Percentiles rank a stretch among this genome's conserved stretches.
Evolutionary conservation across 495 filamentous ascomycete genomes (phyloP).

Genomic region (Neurospora sp.): DNA sequence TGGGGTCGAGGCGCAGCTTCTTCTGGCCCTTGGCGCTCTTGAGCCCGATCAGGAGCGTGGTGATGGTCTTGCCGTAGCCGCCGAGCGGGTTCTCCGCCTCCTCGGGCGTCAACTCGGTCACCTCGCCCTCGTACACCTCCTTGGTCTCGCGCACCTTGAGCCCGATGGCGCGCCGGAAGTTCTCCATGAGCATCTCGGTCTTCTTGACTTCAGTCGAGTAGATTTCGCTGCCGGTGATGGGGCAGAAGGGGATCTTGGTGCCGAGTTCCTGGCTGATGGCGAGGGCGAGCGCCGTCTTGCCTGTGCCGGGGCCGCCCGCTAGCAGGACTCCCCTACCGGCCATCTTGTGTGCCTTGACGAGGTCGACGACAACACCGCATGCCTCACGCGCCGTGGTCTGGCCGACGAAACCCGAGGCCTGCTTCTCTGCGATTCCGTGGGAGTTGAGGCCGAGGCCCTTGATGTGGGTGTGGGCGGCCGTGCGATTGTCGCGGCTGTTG

Average conservation of each 20-base stretch:
- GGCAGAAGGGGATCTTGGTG: constrained; percentile 94
- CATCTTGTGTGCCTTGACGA: constrained; percentile 95
- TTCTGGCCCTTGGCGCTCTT: constrained; percentile 92
- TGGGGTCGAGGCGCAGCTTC: constrained; percentile 90
- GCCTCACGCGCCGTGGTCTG: constrained; percentile 86
- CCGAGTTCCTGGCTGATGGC: constrained; percentile 93
- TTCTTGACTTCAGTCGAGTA: constrained; percentile 98
- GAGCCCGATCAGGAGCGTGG: constrained; percentile 76
- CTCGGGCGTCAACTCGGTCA: constrained; percentile 91
- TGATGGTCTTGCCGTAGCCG: constrained; percentile 89
- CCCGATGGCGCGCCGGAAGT: constrained; percentile 93
- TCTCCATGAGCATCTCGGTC: constrained; percentile 97
- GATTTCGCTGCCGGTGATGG: constrained; percentile 92
- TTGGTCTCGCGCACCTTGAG: constrained; percentile 94
- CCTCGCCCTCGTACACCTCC: constrained; percentile 95
- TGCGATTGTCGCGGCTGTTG: constrained; percentile 90
- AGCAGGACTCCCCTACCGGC: constrained; percentile 86
- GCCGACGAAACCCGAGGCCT: constrained; percentile 76
- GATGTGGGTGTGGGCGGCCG: constrained; percentile 94
- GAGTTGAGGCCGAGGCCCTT: constrained; percentile 77
- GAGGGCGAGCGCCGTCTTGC: constrained; percentile 91
- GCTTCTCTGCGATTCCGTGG: constrained; percentile 71
- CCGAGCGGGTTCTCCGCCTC: constrained; percentile 97
- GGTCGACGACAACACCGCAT: constrained; percentile 87
- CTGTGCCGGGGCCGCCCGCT: constrained; percentile 84